These are phyloP conservation scores for Psilocybe subaeruginosa DNA, from an alignment of 768 basidiomycete species.

Conservation along the genomic window DNA sequence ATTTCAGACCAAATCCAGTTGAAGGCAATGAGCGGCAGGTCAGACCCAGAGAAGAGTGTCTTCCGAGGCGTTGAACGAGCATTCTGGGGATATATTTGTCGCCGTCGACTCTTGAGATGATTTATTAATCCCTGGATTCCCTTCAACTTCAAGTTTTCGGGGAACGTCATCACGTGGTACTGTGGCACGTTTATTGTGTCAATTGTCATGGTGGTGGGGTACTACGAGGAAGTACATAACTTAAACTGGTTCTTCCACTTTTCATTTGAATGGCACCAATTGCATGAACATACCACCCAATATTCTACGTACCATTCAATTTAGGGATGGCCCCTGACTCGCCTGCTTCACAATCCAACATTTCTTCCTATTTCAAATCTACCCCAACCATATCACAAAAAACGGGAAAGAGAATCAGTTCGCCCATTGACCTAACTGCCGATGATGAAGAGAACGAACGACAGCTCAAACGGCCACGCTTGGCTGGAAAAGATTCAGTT, in stretches of 20 bases:
- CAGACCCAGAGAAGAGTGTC: conserved; percentile 12
- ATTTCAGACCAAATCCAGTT: background rate
- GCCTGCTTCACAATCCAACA: conserved; percentile 32
- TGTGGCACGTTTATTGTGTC: background rate
- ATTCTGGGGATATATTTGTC: conserved; percentile 9
- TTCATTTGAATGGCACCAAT: background rate
- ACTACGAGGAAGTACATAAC: background rate
- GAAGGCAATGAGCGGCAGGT: background rate
- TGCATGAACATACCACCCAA: background rate
- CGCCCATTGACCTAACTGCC: conserved; percentile 58
- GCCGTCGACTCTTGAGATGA: conserved; percentile 10
- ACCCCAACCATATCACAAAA: conserved; percentile 19
- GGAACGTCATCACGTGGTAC: conserved; percentile 25
- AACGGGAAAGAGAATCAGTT: conserved; percentile 32
- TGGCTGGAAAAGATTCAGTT: conserved; percentile 6
- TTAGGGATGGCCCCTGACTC: conserved; percentile 18
- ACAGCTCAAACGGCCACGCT: conserved; percentile 33
- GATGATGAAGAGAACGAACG: conserved; percentile 36
- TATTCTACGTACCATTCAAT: background rate
- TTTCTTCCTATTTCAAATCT: conserved; percentile 42
- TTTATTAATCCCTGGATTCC: background rate
- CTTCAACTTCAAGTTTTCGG: background rate
- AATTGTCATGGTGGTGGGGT: background rate
- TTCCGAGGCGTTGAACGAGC: conserved; percentile 22
- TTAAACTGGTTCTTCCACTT: background rate